Conservation (phyloP, 2,329 filamentous ascomycete species). For the Clonostachys solani region DNA sequence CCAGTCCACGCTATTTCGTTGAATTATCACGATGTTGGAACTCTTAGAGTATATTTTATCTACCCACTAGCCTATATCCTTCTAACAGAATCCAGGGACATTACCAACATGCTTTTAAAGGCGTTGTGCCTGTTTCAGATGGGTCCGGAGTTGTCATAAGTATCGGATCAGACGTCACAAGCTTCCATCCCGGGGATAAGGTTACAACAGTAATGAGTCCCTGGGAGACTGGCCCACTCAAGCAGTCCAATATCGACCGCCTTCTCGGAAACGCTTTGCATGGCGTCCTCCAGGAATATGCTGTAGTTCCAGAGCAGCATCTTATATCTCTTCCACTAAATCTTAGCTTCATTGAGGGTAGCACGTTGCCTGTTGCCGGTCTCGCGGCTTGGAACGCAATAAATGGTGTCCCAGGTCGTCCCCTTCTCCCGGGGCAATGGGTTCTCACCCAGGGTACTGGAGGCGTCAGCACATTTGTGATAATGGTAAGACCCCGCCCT, state of each 20-base stretch:
- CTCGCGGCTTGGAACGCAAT: conserved; percentile 55
- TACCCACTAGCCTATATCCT: no score
- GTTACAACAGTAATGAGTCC: conserved; percentile 27
- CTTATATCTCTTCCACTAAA: conserved; percentile 54
- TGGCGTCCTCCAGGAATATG: conserved; percentile 21
- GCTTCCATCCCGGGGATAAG: conserved; percentile 45
- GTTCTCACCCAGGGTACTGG: conserved; percentile 37
- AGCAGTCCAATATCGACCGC: conserved; percentile 8
- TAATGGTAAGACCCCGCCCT: conserved; percentile 4
- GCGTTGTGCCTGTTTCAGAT: conserved; percentile 34
- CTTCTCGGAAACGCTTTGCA: conserved; percentile 18
- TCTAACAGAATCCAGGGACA: no score
- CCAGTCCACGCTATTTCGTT: no score
- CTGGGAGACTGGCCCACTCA: no score
- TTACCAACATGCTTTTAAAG: not conserved
- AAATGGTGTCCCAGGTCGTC: conserved; percentile 33
- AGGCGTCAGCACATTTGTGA: conserved; percentile 32
- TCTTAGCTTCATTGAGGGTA: conserved; percentile 38
- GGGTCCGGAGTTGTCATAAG: conserved; percentile 45
- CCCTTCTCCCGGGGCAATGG: conserved; percentile 21
- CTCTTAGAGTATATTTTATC: no score
- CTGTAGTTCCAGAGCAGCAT: conserved; percentile 39
- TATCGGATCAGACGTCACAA: conserved; percentile 40
- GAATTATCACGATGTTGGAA: no score
- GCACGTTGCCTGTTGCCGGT: conserved; percentile 46